These are phyloP conservation scores for Vaccinium myrtillus DNA, from an alignment of 148 eudicot genomes.

Conservation along the genomic window DNA sequence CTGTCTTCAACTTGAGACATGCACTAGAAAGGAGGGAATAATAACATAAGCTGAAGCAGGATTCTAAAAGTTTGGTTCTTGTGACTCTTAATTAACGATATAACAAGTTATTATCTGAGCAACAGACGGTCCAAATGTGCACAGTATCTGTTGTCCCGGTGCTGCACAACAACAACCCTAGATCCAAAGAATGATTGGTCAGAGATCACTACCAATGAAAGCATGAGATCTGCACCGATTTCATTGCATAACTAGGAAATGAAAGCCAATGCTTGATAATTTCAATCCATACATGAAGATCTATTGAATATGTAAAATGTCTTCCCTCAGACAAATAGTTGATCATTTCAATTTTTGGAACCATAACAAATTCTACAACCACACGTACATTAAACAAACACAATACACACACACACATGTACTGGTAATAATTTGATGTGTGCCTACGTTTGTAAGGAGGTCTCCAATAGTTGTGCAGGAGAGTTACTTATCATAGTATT, in stretches of 20 bases:
- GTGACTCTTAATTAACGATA: background rate
- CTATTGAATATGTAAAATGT: background rate
- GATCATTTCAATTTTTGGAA: background rate
- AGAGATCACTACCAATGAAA: background rate
- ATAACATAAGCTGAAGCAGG: background rate
- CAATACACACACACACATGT: too few species aligned
- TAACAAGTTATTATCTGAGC: background rate
- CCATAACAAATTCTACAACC: background rate
- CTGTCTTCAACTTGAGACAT: constrained; percentile 85
- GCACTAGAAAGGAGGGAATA: constrained; percentile 28
- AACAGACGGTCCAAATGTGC: too few species aligned
- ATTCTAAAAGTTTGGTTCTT: background rate
- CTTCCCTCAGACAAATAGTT: background rate
- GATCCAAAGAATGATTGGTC: background rate
- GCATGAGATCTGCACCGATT: background rate
- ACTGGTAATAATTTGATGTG: too few species aligned
- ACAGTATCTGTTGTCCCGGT: too few species aligned
- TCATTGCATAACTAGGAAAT: background rate
- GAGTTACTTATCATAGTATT: too few species aligned
- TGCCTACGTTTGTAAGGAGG: too few species aligned
- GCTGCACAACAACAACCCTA: too few species aligned
- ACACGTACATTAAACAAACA: too few species aligned
- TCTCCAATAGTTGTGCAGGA: too few species aligned
- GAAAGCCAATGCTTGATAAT: background rate
- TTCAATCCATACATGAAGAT: background rate